Evolutionary conservation across 331 rosid species (phyloP).

Genomic region (Telfairia occidentalis): DNA sequence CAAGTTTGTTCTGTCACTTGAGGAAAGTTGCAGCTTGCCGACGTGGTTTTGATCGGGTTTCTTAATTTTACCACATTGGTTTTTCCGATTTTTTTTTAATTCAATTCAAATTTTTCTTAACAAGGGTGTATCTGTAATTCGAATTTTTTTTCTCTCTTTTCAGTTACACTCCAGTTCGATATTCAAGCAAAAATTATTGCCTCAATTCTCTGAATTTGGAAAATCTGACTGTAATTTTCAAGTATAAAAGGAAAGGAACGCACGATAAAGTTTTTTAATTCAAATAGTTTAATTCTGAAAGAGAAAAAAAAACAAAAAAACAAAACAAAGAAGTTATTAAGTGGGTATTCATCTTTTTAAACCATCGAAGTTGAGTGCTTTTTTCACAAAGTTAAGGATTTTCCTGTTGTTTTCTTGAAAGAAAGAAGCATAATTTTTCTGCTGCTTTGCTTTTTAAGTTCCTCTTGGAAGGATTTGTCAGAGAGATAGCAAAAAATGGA

Average conservation of each 20-base stretch:
- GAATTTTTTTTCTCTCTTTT: constrained; percentile 10
- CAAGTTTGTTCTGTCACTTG: constrained; percentile 21
- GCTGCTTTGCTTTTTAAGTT: background rate
- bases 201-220: constrained; percentile 23
- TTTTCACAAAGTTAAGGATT: background rate
- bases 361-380: background rate
- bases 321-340: background rate
- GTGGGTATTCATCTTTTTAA: background rate
- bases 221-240: background rate
- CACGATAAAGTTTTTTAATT: background rate
- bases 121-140: constrained; percentile 27
- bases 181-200: constrained; percentile 36
- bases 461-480: background rate
- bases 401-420: too few relatives aligned
- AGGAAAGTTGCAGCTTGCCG: constrained; percentile 4
- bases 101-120: background rate
- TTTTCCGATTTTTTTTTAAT: background rate
- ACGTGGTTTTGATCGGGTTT: background rate
- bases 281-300: background rate
- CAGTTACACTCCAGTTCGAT: constrained; percentile 41
- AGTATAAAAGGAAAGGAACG: background rate
- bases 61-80: background rate
- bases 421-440: too few relatives aligned
- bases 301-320: background rate
- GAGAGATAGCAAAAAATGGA: background rate